Conservation (phyloP, 176 grass and related monocot species). For the Alloteropsis semialata region DNA sequence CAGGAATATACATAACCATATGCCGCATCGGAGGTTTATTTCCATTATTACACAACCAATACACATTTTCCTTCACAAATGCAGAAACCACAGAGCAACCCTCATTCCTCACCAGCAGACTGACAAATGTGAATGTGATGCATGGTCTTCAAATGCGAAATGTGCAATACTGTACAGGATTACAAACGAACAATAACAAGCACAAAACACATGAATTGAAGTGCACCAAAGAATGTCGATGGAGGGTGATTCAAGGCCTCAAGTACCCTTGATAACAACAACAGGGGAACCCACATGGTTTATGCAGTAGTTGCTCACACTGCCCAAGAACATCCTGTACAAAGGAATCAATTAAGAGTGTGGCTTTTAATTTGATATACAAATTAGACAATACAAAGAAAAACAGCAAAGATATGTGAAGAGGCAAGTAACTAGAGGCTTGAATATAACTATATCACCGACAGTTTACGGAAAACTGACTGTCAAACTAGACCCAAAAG, state of each 20-base stretch:
- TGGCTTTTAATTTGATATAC: background rate
- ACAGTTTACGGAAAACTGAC: background rate
- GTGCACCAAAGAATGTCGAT: constrained; percentile 24
- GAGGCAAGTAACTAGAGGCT: background rate
- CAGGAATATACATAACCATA: constrained; percentile 30
- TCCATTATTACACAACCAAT: background rate
- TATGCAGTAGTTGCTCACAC: constrained; percentile 80
- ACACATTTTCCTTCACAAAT: background rate
- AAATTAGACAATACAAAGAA: background rate
- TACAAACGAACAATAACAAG: background rate
- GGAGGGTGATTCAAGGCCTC: constrained; percentile 3
- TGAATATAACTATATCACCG: background rate
- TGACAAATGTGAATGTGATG: background rate
- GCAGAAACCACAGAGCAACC: background rate
- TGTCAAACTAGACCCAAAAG: background rate
- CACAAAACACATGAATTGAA: background rate
- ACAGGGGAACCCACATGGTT: constrained; percentile 71
- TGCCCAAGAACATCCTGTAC: constrained; percentile 77
- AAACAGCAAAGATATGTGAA: background rate
- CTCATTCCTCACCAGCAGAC: background rate
- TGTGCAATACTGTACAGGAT: background rate
- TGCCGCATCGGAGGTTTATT: constrained; percentile 28
- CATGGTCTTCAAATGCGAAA: background rate
- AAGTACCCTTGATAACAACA: constrained; percentile 69
- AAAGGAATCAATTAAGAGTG: background rate